These are phyloP conservation scores for Epichloe festucae DNA, from an alignment of 2,329 filamentous ascomycete genomes.

Conservation along the genomic window DNA sequence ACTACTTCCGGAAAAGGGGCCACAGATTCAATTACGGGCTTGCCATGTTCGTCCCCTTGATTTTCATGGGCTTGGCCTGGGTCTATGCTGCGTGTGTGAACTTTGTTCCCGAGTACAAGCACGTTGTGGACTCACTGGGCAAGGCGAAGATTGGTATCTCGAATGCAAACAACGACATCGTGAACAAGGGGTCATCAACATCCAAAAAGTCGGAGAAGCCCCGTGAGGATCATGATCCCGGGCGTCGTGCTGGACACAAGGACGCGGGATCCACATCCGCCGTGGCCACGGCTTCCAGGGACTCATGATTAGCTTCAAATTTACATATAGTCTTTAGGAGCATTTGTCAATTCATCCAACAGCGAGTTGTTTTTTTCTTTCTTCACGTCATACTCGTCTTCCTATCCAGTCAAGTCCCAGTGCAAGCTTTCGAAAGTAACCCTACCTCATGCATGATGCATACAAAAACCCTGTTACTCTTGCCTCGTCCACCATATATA, in stretches of 20 bases:
- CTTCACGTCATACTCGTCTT: too few species aligned
- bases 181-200: not conserved
- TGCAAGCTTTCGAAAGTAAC: too few species aligned
- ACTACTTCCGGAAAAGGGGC: slow-evolving; percentile 27
- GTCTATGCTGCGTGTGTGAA: slow-evolving; percentile 50
- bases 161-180: not conserved
- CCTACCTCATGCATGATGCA: too few species aligned
- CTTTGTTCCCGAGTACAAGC: slow-evolving; percentile 50
- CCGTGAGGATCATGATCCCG: not conserved
- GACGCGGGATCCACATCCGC: not conserved
- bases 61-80: slow-evolving; percentile 43
- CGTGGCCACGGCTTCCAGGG: not conserved
- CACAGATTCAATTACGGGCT: slow-evolving; percentile 34
- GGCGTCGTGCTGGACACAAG: not conserved
- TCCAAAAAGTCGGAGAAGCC: not conserved
- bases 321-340: not conserved
- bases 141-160: slow-evolving; percentile 28
- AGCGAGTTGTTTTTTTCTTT: too few species aligned
- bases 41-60: slow-evolving; percentile 53
- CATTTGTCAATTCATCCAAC: not conserved
- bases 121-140: slow-evolving; percentile 46
- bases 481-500: too few species aligned
- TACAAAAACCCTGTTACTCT: too few species aligned
- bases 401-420: too few species aligned
- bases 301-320: not conserved